Percentiles rank a stretch among this genome's conserved stretches.
phyloP scores from a whole-genome alignment of 345 rosid species.

The Pugionium cornutum region DNA sequence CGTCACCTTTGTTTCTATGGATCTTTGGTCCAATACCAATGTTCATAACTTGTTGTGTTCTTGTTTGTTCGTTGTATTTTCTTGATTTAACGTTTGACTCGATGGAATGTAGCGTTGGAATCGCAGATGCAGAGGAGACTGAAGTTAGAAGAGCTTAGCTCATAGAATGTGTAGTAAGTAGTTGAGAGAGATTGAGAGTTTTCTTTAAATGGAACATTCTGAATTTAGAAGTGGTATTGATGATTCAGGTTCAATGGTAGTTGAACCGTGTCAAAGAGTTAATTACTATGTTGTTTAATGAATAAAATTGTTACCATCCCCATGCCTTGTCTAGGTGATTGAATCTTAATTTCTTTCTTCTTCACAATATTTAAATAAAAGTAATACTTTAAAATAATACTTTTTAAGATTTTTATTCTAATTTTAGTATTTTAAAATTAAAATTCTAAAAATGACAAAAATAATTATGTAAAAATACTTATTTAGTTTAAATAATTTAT shows the following conservation, averaged over 20 bases:
- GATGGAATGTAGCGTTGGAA: slow-evolving; percentile 46
- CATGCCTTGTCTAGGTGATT: background rate
- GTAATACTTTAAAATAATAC: no score
- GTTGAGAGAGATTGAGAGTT: slow-evolving; percentile 26
- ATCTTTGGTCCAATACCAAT: slow-evolving; percentile 86
- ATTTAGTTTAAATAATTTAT: no score
- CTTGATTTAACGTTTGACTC: slow-evolving; percentile 60
- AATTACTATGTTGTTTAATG: background rate
- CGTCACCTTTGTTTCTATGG: slow-evolving; percentile 84
- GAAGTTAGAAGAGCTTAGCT: slow-evolving; percentile 37
- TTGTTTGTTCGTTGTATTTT: slow-evolving; percentile 63
- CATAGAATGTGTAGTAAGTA: slow-evolving; percentile 32
- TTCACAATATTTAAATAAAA: no score
- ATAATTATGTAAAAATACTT: no score
- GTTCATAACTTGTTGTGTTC: slow-evolving; percentile 57
- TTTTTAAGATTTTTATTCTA: no score
- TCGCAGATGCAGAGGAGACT: slow-evolving; percentile 30
- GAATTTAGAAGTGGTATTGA: slow-evolving; percentile 7
- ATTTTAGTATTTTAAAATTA: no score
- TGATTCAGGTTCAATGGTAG: slow-evolving; percentile 25
- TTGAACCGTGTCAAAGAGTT: background rate
- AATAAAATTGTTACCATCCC: background rate
- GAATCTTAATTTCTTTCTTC: no score
- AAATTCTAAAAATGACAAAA: no score
- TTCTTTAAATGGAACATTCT: background rate